Percentiles rank a stretch among this genome's conserved stretches.
phyloP scores from a whole-genome alignment of 2,329 filamentous ascomycete genomes.

The Corynespora cassiicola region DNA sequence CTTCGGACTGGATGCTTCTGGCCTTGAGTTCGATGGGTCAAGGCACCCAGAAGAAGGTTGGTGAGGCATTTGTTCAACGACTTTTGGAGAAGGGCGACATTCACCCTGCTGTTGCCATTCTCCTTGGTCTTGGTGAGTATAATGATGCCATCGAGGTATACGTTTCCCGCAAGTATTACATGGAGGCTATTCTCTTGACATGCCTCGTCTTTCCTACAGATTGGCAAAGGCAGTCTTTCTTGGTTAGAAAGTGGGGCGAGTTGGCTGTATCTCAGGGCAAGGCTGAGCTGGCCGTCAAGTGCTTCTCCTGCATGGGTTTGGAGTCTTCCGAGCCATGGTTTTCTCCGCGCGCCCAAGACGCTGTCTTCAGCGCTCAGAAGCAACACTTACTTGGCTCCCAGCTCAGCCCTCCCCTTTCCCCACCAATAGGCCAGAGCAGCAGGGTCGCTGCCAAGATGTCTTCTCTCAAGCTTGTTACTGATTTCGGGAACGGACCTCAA shows the following conservation, averaged over 20 bases:
- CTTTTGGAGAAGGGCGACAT: conserved; percentile 88
- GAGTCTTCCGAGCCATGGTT: conserved; percentile 88
- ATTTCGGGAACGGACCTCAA: conserved; percentile 65
- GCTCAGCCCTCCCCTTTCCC: conserved; percentile 75
- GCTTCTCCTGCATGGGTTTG: conserved; percentile 87
- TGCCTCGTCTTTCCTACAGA: conserved; percentile 83
- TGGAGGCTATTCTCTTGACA: conserved; percentile 91
- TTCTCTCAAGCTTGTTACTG: conserved; percentile 88
- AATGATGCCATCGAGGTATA: conserved; percentile 98
- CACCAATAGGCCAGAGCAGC: conserved; percentile 64
- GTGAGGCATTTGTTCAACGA: conserved; percentile 87
- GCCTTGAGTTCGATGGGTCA: conserved; percentile 85
- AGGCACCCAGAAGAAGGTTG: conserved; percentile 84
- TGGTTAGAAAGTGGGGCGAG: conserved; percentile 95
- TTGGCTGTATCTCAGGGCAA: conserved; percentile 86
- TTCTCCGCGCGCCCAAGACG: conserved; percentile 77
- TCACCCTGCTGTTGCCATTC: conserved; percentile 89
- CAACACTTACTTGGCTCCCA: conserved; percentile 58
- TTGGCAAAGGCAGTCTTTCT: conserved; percentile 87
- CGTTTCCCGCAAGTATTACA: conserved; percentile 85
- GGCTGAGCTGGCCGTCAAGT: conserved; percentile 88
- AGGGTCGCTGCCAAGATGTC: conserved; percentile 76
- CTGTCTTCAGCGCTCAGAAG: conserved; percentile 62
- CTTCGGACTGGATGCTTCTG: conserved; percentile 95
- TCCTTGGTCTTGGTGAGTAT: conserved; percentile 89